Base-by-base conservation (phyloP, 2,329 filamentous ascomycete species). In the Paraphaeosphaeria minitans region DNA sequence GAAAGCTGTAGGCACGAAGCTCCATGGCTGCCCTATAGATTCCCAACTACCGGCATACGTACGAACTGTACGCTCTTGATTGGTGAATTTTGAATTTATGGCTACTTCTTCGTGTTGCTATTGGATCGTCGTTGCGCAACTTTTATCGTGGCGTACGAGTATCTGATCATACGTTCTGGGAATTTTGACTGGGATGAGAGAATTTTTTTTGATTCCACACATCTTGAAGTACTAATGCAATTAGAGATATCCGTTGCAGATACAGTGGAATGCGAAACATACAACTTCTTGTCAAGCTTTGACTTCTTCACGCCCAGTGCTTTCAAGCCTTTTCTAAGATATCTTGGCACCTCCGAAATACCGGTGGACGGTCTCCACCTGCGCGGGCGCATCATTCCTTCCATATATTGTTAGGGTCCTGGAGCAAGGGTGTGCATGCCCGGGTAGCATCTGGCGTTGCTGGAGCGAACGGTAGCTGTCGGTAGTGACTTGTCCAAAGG, bases 251-350 rank as follows among this genome's bases (percentile, higher is more conserved):
- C 13, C 1, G 13, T 16, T n/a, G 8, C 13, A 39, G 5, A 22
- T 21, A 9, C 41, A 43, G 41, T 24, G n/a, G 6, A 43, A 19
- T 21, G 9, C 12, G 13, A 13, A 46, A 12, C 10, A 29, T 46
- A 29, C 22, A 27, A 1, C n/a, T 13, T 27, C 16, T 14, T 21
- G 16, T 29, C 43, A 46, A 46, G 43, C 43, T 46, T 46, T 46
- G 19, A 22, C 43, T 46, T 27, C 43, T 29, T 29, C 43, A 27
- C 19, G 43, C 43, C 43, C 43, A 46, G 43, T 46, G 43, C 19
- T 29, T 9, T 46, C 43, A 46, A 46, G 43, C 43, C 13, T 46
- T 46, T 46, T 46, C 43, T 22, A 46, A 46, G 43, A 46, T 22
- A 46, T 14, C 14, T 46, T 46, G 43, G 29, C 43, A 29, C 12